phyloP scores from a whole-genome alignment of 225 moss, liverwort and hornwort genomes.

The Bryum argenteum region DNA sequence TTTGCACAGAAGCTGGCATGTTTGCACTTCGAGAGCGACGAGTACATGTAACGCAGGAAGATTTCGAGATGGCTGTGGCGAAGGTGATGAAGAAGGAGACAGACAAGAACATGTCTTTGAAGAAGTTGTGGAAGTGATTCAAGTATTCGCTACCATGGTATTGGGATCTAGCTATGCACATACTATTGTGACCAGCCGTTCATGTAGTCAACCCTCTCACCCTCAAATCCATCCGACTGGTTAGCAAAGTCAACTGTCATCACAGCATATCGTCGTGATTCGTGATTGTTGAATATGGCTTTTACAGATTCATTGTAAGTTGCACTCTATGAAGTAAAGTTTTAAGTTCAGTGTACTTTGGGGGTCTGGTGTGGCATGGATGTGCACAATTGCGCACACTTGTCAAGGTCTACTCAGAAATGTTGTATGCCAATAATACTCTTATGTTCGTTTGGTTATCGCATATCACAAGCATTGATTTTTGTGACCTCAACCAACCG shows the following conservation, averaged over 20 bases:
- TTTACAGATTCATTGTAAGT: slow-evolving; percentile 12
- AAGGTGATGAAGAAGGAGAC: slow-evolving; percentile 99
- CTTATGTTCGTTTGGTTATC: too few relatives aligned
- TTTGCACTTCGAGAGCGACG: slow-evolving; percentile 94
- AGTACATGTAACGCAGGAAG: slow-evolving; percentile 98
- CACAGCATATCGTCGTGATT: background rate
- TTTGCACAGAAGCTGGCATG: slow-evolving; percentile 99
- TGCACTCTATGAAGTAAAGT: slow-evolving; percentile 18
- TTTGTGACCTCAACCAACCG: too few relatives aligned
- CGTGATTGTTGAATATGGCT: slow-evolving; percentile 21
- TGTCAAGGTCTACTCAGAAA: too few relatives aligned
- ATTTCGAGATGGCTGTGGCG: slow-evolving; percentile 98
- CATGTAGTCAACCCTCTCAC: slow-evolving; percentile 19
- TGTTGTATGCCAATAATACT: too few relatives aligned
- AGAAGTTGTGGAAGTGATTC: slow-evolving; percentile 94
- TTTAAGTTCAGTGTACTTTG: slow-evolving; percentile 26
- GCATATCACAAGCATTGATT: too few relatives aligned
- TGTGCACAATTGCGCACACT: too few relatives aligned
- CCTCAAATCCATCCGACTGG: background rate
- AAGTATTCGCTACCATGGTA: background rate
- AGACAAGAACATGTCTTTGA: slow-evolving; percentile 98
- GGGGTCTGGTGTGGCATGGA: too few relatives aligned
- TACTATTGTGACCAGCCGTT: slow-evolving; percentile 34
- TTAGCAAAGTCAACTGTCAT: slow-evolving; percentile 6
- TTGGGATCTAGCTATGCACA: slow-evolving; percentile 46